phyloP scores from a whole-genome alignment of 139 green algal species.

The Pseudopediastrum boryanum region DNA sequence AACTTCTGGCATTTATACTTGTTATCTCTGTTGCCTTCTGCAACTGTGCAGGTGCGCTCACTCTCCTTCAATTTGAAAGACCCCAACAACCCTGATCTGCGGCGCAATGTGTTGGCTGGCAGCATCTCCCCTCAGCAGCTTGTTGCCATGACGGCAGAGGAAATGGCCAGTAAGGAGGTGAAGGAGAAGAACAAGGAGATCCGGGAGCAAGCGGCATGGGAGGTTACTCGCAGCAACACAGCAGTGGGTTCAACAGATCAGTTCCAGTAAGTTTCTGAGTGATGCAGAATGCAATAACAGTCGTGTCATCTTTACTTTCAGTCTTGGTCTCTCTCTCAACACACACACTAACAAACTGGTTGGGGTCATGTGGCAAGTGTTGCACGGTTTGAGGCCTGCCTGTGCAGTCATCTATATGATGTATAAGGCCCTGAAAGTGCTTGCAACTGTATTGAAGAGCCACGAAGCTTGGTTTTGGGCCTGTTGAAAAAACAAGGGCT shows the following conservation, averaged over 20 bases:
- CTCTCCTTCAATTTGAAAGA: constrained; percentile 98
- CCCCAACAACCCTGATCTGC: constrained; percentile 73
- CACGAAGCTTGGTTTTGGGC: no score
- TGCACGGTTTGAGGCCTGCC: background rate
- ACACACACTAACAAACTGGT: no score
- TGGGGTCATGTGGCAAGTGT: no score
- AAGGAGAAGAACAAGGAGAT: constrained; percentile 84
- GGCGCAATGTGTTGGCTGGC: constrained; percentile 51
- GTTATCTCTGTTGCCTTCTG: no score
- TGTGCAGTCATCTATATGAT: background rate
- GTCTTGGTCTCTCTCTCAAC: no score
- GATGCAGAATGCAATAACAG: background rate
- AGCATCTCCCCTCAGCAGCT: constrained; percentile 56
- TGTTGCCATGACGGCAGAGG: constrained; percentile 82
- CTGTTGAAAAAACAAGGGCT: no score
- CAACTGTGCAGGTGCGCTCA: constrained; percentile 85
- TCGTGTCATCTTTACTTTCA: background rate
- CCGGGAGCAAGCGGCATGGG: constrained; percentile 78
- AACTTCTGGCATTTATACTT: no score
- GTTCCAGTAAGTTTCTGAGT: constrained; percentile 81
- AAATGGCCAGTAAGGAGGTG: constrained; percentile 87
- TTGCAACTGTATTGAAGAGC: no score
- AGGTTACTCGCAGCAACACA: constrained; percentile 67
- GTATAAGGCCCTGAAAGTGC: no score
- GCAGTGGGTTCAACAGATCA: constrained; percentile 87